These are phyloP conservation scores for Rhodomyrtus tomentosa DNA, from an alignment of 345 rosid genomes.

Conservation along the genomic window DNA sequence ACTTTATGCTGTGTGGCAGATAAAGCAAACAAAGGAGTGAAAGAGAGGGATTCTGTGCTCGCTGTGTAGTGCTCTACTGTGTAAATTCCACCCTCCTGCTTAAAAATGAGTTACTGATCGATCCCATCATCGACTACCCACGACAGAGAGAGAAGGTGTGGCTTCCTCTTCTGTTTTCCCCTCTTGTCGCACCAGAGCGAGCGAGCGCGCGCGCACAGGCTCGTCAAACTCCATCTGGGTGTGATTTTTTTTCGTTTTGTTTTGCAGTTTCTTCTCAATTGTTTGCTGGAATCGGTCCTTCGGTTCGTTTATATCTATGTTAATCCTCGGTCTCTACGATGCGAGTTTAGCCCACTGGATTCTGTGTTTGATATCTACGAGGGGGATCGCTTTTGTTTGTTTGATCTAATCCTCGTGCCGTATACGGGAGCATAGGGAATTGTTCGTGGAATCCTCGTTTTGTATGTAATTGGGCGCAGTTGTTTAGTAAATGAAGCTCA, in stretches of 20 bases:
- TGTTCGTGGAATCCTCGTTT: background rate
- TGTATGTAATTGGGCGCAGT: background rate
- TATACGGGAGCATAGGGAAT: background rate
- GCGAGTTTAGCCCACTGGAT: background rate
- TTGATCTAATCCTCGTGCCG: background rate
- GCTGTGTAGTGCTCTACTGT: background rate
- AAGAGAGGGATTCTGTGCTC: background rate
- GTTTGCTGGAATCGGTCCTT: background rate
- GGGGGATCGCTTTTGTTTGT: background rate
- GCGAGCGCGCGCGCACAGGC: background rate
- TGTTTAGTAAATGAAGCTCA: background rate
- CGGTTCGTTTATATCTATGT: background rate
- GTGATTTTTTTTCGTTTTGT: background rate
- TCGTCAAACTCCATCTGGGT: background rate
- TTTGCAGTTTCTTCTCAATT: background rate
- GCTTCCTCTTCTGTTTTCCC: background rate
- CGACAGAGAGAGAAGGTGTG: background rate
- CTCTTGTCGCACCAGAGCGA: too few species aligned
- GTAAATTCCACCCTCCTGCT: background rate
- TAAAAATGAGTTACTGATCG: background rate
- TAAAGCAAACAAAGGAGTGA: background rate
- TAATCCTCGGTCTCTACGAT: background rate
- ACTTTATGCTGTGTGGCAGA: background rate
- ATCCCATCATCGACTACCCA: background rate
- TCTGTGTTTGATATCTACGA: background rate